These are phyloP conservation scores for Pelargonium fulgidum DNA, from an alignment of 441 rosid genomes.

Conservation along the genomic window DNA sequence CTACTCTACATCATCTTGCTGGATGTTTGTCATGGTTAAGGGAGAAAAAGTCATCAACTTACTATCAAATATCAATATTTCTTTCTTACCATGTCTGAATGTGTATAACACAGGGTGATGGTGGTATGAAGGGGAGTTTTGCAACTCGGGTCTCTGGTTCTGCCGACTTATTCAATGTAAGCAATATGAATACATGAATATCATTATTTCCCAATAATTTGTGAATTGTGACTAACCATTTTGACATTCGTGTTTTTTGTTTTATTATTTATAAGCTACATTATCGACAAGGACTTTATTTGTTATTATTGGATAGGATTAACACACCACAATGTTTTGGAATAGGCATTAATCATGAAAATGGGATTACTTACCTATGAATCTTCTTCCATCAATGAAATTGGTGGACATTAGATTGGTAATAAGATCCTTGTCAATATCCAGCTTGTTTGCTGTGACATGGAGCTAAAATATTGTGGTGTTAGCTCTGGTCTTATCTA, in stretches of 20 bases:
- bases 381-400: background rate
- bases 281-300: background rate
- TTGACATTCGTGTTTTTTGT: background rate
- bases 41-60: background rate
- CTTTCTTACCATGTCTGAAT: slow-evolving; percentile 13
- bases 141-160: slow-evolving; percentile 90
- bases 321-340: background rate
- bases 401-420: no score
- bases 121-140: slow-evolving; percentile 79
- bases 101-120: slow-evolving; percentile 58
- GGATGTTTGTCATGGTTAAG: background rate
- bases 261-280: background rate
- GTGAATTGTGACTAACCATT: background rate
- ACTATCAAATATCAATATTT: background rate
- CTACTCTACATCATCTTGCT: background rate
- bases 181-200: slow-evolving; percentile 19
- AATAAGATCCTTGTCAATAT: no score
- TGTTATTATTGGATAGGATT: background rate
- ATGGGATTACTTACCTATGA: background rate
- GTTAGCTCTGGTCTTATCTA: no score
- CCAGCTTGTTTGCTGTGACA: no score
- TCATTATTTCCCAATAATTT: slow-evolving; percentile 5
- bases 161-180: slow-evolving; percentile 74
- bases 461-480: no score
- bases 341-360: background rate